Evolutionary conservation across 768 basidiomycete genomes (phyloP), one percentile per base, ranked within the genome.

Genomic region (Auriscalpium vulgare): DNA sequence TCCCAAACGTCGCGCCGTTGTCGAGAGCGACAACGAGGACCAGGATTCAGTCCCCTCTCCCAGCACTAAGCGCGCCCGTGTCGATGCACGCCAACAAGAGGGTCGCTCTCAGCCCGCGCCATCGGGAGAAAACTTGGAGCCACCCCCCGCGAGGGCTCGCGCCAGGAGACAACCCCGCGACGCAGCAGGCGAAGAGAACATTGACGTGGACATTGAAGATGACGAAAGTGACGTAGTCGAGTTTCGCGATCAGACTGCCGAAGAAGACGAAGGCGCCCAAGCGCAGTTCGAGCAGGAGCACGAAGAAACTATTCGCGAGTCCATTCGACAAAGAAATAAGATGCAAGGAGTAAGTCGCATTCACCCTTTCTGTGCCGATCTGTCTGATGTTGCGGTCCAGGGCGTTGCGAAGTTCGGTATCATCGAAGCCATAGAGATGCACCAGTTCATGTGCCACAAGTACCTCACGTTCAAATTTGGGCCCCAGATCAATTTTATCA

Each of bases 401-500:
- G 80, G 77, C 13, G 76, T 90, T 47, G 90, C 94, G 6, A 87
- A 95, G 51, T 81, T 86, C 63, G 95, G 95, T 5, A 85, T 97
- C 61, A 89, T 97, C 58, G 87, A 91, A 63, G 77, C 78, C 37
- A 80, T 97, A 45, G 87, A 93, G 65, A 83, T 92, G 81, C 78
- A 84, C 65, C 87, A 97, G 66, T 98, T 98, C 72, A 95, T 98
- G 94, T 97, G 94, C 69, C 95, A 98, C 72, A 79, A 84, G 67
- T 85, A 78, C 69, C 76, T 94, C 47, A 84, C 78, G 1, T 91
- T 97, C 70, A 78, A 80, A 2, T 92, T 98, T 60, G 92, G 93
- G 0, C 87, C 89, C 9, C 91, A 95, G 69, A 90, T 99, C 66
- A 99, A 98, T 72, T 98, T 98, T 66, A 90, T 99, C 62, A 95